Evolutionary conservation across 495 filamentous ascomycete species (phyloP).

Genomic region (Trichoderma gamsii): DNA sequence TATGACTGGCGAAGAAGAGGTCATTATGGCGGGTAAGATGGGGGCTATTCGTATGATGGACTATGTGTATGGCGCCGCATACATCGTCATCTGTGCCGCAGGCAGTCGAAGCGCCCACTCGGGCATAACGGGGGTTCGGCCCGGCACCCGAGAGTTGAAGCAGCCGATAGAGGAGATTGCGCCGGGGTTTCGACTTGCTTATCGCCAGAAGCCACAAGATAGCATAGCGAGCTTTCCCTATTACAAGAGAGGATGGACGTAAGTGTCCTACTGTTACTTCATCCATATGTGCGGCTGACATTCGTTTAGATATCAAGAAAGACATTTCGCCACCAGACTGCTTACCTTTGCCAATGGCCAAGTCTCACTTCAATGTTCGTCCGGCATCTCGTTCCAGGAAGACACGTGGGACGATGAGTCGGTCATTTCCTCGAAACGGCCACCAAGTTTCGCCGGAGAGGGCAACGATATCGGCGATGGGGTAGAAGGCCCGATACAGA

Average conservation of each 20-base stretch:
- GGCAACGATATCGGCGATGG: slow-evolving; percentile 19
- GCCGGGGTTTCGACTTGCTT: slow-evolving; percentile 18
- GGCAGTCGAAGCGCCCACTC: slow-evolving; percentile 16
- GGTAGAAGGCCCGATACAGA: slow-evolving; percentile 20
- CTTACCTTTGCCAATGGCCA: slow-evolving; percentile 15
- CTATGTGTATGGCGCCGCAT: slow-evolving; percentile 25
- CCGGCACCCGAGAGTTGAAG: slow-evolving; percentile 15
- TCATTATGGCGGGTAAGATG: slow-evolving; percentile 19
- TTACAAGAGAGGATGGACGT: slow-evolving; percentile 19
- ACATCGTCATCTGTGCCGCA: slow-evolving; percentile 25
- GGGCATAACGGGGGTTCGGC: slow-evolving; percentile 18
- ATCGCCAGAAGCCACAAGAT: slow-evolving; percentile 11
- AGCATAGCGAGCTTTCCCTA: not conserved
- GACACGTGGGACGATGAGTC: too few relatives aligned
- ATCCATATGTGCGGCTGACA: not conserved
- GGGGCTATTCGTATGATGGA: slow-evolving; percentile 22
- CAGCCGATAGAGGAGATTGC: slow-evolving; percentile 21
- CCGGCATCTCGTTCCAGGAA: slow-evolving; percentile 13
- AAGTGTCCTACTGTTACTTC: not conserved
- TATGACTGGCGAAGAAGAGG: not conserved
- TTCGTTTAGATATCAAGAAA: not conserved
- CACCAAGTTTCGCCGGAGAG: not conserved
- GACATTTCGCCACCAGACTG: slow-evolving; percentile 13
- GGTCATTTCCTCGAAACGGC: not conserved
- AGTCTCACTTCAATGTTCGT: slow-evolving; percentile 10